Evolutionary conservation across 768 basidiomycete species (phyloP).

Genomic region (Crepidotus variabilis): DNA sequence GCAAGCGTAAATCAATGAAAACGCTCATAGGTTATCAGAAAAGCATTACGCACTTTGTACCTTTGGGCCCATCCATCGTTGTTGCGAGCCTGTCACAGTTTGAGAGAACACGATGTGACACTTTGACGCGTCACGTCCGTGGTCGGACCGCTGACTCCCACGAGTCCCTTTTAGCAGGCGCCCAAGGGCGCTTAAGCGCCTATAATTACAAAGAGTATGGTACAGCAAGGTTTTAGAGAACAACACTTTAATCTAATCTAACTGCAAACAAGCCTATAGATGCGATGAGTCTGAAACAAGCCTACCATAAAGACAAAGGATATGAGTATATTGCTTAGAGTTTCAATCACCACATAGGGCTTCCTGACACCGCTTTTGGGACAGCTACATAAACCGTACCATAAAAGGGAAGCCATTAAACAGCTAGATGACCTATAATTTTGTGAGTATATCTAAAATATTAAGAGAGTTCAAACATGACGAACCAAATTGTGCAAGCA

Average conservation of each 20-base stretch:
- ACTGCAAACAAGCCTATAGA: not conserved
- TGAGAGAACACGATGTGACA: not conserved
- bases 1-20: not conserved
- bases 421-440: not conserved
- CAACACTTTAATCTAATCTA: too few species aligned
- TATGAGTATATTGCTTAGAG: not conserved
- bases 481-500: not conserved
- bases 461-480: not conserved
- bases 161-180: not conserved
- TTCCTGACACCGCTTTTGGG: not conserved
- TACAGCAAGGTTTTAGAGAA: too few species aligned
- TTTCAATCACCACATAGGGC: not conserved
- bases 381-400: not conserved
- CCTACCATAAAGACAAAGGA: not conserved
- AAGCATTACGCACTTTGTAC: conserved; percentile 12
- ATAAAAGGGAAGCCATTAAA: not conserved
- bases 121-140: not conserved
- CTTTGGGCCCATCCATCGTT: conserved; percentile 18
- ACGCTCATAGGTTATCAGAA: not conserved
- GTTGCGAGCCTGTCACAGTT: not conserved
- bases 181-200: not conserved
- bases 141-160: not conserved
- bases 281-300: not conserved
- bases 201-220: not conserved
- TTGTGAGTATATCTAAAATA: not conserved